Conservation (phyloP, 257 asterid species). For the Solanum etuberosum region DNA sequence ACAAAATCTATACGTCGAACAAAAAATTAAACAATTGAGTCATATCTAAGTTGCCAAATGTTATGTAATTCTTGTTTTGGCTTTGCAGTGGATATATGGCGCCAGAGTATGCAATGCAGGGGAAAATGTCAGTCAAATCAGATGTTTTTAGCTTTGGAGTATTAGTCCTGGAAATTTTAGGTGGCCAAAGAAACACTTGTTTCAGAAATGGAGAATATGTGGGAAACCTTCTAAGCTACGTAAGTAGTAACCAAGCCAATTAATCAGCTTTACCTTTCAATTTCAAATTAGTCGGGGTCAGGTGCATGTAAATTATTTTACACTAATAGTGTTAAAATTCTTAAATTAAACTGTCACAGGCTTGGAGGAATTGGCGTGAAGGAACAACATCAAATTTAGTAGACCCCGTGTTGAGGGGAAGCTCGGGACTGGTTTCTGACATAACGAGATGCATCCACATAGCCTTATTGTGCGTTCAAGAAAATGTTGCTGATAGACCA, state of each 20-base stretch:
- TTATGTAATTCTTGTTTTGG: neutral
- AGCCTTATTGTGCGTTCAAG: conserved; percentile 24
- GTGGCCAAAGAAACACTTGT: neutral
- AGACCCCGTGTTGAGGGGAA: neutral
- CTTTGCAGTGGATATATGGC: conserved; percentile 14
- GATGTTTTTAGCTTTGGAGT: conserved; percentile 18
- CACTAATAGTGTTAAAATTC: neutral
- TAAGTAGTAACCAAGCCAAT: neutral
- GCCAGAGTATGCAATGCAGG: conserved; percentile 4
- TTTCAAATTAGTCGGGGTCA: neutral
- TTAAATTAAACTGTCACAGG: neutral
- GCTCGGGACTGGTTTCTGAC: neutral
- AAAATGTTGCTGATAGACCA: conserved; percentile 12
- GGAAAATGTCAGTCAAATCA: conserved; percentile 4
- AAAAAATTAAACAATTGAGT: neutral
- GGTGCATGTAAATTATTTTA: neutral
- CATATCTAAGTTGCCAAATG: neutral
- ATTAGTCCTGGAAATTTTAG: conserved; percentile 4
- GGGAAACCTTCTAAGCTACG: neutral
- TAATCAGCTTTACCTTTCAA: neutral
- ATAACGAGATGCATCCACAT: conserved; percentile 16
- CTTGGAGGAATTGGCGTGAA: conserved; percentile 14
- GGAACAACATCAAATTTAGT: conserved; percentile 1
- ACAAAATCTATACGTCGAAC: neutral
- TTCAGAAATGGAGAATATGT: neutral